Base-by-base conservation (phyloP, 768 basidiomycete genomes). In the Amanita inopinata region DNA sequence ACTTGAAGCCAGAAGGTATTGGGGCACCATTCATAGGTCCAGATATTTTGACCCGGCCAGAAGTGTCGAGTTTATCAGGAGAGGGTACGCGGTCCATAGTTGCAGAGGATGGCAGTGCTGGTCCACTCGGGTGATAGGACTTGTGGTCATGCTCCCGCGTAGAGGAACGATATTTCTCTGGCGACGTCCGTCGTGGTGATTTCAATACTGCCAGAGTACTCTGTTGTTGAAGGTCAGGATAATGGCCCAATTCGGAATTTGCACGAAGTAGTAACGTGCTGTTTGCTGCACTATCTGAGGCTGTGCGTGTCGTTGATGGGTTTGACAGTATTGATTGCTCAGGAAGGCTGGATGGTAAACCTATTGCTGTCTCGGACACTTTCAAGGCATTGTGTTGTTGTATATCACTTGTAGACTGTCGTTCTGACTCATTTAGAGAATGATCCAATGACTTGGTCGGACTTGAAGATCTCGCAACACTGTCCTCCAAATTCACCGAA, bases 1-100 rank as follows among this genome's bases (percentile, higher is more conserved):
- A 97, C 62, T 92, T 93, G 71, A 83, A 89, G 0, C 90, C 90
- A 24, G 77, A 74, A 3, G 91, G 91, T 27, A 94, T 85, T 32
- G 83, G 86, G 10, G 77, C 76, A 5, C 88, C 90, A 46, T 81
- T 81, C 57, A 91, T 69, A 24, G 92, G 93, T 1, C 78, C 87
- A 12, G 90, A 93, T 38, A 97, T 96, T 62, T 92, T 91, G 37
- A 80, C 77, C 57, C 82, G 84, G 19, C 71, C 68, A 36, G 70
- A 70, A 19, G 58, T 56, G 44, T 83, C 80, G 5, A 62, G 64
- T 50, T 71, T 75, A 49, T 70, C 74, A 34, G 73, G 74, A 15
- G 71, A 71, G 22, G 71, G 61, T 3, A 61, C 60, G 34, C 78
- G 65, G 43, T 83, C 79, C 22, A 71, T 65, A 4, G 67, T n/a